Conservation (phyloP, 305 asterid genomes). For the Rubia occidens region DNA sequence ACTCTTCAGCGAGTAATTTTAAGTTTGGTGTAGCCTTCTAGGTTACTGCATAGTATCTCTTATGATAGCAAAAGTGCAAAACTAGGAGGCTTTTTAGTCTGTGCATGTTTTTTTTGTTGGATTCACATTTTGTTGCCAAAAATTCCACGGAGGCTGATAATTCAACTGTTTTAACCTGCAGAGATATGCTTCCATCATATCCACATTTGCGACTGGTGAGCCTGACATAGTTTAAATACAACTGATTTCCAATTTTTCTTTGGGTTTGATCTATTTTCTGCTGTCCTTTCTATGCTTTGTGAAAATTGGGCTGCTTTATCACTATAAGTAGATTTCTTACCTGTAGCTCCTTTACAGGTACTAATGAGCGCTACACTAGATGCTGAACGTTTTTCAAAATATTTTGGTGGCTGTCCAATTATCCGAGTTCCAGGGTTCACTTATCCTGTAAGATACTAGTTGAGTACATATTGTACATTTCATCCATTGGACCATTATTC, state of each 20-base stretch:
- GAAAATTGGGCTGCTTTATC: not conserved
- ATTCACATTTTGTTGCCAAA: not conserved
- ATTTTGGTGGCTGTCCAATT: conserved; percentile 86
- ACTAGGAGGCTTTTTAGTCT: not conserved
- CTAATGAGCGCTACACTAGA: conserved; percentile 98
- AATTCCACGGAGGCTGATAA: conserved; percentile 10
- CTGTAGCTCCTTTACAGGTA: conserved; percentile 40
- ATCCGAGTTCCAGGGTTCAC: conserved; percentile 93
- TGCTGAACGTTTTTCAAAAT: conserved; percentile 77
- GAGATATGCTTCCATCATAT: conserved; percentile 76
- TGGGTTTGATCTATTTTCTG: not conserved
- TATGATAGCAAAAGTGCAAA: not conserved
- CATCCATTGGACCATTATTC: not conserved
- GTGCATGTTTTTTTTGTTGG: not conserved
- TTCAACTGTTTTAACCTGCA: conserved; percentile 33
- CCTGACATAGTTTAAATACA: conserved; percentile 6
- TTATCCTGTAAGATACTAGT: conserved; percentile 51
- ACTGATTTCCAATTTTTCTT: not conserved
- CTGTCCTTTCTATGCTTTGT: conserved; percentile 4
- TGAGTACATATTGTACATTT: conserved; percentile 5
- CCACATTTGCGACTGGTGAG: conserved; percentile 90
- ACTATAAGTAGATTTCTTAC: conserved; percentile 7
- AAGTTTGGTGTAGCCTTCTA: not conserved
- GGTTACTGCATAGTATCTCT: not conserved
- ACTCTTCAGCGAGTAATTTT: not conserved